These are phyloP conservation scores for Lasiodiplodia gonubiensis DNA, from an alignment of 2,329 filamentous ascomycete genomes.

Conservation along the genomic window DNA sequence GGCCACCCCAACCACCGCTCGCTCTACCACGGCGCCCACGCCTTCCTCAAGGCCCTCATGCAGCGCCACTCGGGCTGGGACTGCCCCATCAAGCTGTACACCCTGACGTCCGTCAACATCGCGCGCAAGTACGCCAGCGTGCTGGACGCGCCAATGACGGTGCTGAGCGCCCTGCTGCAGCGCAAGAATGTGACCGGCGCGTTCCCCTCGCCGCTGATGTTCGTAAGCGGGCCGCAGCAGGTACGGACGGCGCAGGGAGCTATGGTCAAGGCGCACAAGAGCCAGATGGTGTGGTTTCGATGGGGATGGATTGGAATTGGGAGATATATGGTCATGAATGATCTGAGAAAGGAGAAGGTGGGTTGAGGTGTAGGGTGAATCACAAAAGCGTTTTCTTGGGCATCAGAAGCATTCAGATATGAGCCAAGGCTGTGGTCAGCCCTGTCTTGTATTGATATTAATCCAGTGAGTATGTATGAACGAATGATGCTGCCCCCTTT, in stretches of 20 bases:
- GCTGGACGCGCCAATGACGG: constrained; percentile 75
- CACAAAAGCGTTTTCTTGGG: background rate
- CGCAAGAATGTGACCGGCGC: constrained; percentile 58
- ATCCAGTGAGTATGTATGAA: background rate
- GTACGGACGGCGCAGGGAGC: constrained; percentile 76
- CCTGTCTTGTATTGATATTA: background rate
- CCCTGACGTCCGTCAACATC: constrained; percentile 74
- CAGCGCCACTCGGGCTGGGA: constrained; percentile 67
- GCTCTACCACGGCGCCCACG: constrained; percentile 78
- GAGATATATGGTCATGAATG: constrained; percentile 95
- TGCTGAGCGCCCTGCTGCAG: constrained; percentile 60
- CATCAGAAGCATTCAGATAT: background rate
- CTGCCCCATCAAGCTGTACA: constrained; percentile 83
- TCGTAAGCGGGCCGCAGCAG: constrained; percentile 69
- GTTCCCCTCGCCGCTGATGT: constrained; percentile 66
- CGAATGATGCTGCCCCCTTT: constrained; percentile 3
- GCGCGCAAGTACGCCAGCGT: constrained; percentile 81
- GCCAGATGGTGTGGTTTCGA: constrained; percentile 98
- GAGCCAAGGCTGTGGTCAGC: background rate
- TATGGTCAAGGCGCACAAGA: constrained; percentile 89
- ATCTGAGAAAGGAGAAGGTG: constrained; percentile 68
- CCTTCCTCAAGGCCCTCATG: constrained; percentile 73
- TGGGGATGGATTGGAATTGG: constrained; percentile 93
- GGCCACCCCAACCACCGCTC: constrained; percentile 93
- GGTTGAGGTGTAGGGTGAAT: constrained; percentile 15